phyloP scores from a whole-genome alignment of 2,329 filamentous ascomycete genomes.

The Talaromyces islandicus region DNA sequence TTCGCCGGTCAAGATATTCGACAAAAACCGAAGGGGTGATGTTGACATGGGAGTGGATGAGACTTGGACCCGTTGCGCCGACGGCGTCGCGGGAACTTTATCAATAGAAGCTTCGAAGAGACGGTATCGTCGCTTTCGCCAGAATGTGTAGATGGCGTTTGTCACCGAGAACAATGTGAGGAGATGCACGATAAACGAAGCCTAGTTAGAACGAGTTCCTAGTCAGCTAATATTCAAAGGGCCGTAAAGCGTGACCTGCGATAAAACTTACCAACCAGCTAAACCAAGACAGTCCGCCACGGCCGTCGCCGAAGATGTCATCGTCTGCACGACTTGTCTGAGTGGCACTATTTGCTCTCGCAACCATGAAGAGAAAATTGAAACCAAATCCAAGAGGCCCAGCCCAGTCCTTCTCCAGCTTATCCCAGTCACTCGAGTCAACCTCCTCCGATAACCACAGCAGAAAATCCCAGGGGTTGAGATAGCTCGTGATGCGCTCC shows the following conservation, averaged over 20 bases:
- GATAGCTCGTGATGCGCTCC: slow-evolving; percentile 71
- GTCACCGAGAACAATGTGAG: slow-evolving; percentile 60
- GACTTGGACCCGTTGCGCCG: slow-evolving; percentile 80
- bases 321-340: slow-evolving; percentile 52
- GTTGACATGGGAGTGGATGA: slow-evolving; percentile 73
- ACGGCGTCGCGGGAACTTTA: slow-evolving; percentile 68
- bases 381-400: slow-evolving; percentile 67
- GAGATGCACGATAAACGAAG: slow-evolving; percentile 64
- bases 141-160: slow-evolving; percentile 79
- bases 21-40: slow-evolving; percentile 71
- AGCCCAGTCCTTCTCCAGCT: slow-evolving; percentile 65
- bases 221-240: slow-evolving; percentile 6
- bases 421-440: slow-evolving; percentile 86
- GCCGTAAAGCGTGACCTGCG: too few species aligned
- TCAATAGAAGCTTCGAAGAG: slow-evolving; percentile 87
- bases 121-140: slow-evolving; percentile 77
- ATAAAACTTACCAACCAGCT: slow-evolving; percentile 53
- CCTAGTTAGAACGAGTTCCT: slow-evolving; percentile 38
- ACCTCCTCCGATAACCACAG: slow-evolving; percentile 91
- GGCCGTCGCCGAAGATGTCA: slow-evolving; percentile 76
- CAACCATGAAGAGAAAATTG: slow-evolving; percentile 76
- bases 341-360: slow-evolving; percentile 65
- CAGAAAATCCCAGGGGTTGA: slow-evolving; percentile 84
- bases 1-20: slow-evolving; percentile 59
- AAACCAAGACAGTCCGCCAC: slow-evolving; percentile 56